phyloP scores from a whole-genome alignment of 2,329 filamentous ascomycete genomes.

The Hyphodiscus sp. region DNA sequence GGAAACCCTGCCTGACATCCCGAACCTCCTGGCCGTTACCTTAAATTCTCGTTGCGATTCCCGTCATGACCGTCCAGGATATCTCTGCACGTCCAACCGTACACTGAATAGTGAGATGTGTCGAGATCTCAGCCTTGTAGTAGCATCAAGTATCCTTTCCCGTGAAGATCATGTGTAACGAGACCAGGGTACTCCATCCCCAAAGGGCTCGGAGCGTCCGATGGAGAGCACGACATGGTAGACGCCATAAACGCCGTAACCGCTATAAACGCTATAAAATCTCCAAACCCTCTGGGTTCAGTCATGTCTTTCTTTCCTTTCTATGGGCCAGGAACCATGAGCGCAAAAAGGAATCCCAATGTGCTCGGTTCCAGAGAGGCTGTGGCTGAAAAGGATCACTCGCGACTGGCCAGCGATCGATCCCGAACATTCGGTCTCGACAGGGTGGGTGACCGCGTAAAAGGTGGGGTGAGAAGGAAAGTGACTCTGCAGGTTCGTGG shows the following conservation, averaged over 20 bases:
- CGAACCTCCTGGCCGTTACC: not conserved
- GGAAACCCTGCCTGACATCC: not conserved
- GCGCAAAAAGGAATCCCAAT: not conserved
- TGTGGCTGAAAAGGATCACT: too few species aligned
- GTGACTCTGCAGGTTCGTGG: too few species aligned
- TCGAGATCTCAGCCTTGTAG: constrained; percentile 6
- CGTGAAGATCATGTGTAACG: not conserved
- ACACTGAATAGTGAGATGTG: not conserved
- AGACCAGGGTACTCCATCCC: not conserved
- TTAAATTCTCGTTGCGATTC: not conserved
- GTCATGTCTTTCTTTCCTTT: not conserved
- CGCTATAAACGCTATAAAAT: too few species aligned
- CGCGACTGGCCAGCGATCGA: not conserved
- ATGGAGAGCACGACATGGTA: not conserved
- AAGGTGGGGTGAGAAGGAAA: not conserved
- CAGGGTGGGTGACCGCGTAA: not conserved
- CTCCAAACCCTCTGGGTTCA: too few species aligned
- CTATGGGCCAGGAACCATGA: not conserved
- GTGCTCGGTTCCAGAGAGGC: too few species aligned
- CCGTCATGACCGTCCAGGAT: too few species aligned
- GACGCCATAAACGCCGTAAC: too few species aligned
- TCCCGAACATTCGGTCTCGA: not conserved
- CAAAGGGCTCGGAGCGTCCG: not conserved
- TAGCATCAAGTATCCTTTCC: not conserved
- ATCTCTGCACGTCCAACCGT: not conserved